Conservation (phyloP, 768 basidiomycete species). For the Leccinum disarticulatum region DNA sequence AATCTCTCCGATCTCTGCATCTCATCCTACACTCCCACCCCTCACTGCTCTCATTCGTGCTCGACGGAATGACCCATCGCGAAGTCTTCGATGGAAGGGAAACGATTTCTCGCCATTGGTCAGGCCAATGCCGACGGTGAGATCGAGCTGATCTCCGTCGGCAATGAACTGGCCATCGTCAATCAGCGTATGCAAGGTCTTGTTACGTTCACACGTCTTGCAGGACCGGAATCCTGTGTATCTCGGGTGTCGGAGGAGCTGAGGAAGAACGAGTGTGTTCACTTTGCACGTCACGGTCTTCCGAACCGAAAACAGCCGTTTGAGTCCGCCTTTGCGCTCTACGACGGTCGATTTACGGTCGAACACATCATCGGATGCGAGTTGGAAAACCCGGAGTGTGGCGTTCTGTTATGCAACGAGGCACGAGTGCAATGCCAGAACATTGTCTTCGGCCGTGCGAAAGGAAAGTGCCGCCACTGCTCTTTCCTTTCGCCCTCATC, state of each 20-base stretch:
- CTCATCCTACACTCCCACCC: neutral
- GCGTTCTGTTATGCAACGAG: too few species aligned
- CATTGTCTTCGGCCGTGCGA: too few species aligned
- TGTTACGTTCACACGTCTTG: neutral
- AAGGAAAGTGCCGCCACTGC: too few species aligned
- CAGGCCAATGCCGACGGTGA: neutral
- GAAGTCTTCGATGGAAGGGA: neutral
- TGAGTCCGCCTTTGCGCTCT: neutral
- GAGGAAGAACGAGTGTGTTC: neutral
- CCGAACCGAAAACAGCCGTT: neutral
- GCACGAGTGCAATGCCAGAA: too few species aligned
- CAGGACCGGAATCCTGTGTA: neutral
- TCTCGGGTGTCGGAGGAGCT: neutral
- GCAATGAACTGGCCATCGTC: neutral
- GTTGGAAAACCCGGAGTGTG: neutral
- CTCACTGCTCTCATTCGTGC: neutral
- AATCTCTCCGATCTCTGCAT: neutral
- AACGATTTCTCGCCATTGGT: neutral
- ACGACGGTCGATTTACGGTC: neutral
- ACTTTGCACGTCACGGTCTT: neutral
- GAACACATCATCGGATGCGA: neutral
- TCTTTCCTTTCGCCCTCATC: too few species aligned
- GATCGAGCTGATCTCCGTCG: neutral
- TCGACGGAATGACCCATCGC: neutral
- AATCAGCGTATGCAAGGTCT: neutral